These are phyloP conservation scores for Cladosporium halotolerans DNA, from an alignment of 2,329 filamentous ascomycete genomes.

Conservation along the genomic window DNA sequence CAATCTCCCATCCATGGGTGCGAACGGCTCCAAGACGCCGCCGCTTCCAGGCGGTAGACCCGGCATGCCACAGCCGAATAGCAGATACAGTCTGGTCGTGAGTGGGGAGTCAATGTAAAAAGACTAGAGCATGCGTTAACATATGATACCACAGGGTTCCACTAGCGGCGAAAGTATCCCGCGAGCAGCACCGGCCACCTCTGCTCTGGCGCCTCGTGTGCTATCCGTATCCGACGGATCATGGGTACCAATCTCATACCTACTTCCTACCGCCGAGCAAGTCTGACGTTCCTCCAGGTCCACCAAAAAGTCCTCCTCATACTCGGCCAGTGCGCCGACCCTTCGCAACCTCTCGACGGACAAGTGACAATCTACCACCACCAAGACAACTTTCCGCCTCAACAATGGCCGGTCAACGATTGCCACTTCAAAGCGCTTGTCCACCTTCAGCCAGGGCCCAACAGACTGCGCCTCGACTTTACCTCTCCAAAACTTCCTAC, in stretches of 20 bases:
- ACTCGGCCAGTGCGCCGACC: conserved; percentile 73
- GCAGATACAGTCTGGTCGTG: conserved; percentile 53
- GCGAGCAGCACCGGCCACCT: conserved; percentile 42
- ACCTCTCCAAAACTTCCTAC: conserved; percentile 69
- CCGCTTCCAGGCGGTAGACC: conserved; percentile 27
- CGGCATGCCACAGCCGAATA: conserved; percentile 32
- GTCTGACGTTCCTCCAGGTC: conserved; percentile 50
- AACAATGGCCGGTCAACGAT: conserved; percentile 78
- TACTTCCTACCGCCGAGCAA: neutral
- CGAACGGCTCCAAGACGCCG: conserved; percentile 35
- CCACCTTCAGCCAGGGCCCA: conserved; percentile 85
- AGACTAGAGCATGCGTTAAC: neutral
- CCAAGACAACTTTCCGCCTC: conserved; percentile 77
- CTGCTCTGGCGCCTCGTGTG: conserved; percentile 74
- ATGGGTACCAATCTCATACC: conserved; percentile 57
- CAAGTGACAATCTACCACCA: conserved; percentile 71
- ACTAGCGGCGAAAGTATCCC: conserved; percentile 31
- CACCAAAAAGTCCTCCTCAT: conserved; percentile 86
- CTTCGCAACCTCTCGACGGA: conserved; percentile 67
- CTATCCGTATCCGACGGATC: conserved; percentile 73
- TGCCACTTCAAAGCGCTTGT: conserved; percentile 89
- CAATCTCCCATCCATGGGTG: conserved; percentile 54
- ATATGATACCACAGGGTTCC: conserved; percentile 1
- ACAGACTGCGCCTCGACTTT: conserved; percentile 83
- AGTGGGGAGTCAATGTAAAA: neutral